Base-by-base conservation (phyloP, 495 filamentous ascomycete genomes). In the Penicillium angulare region DNA sequence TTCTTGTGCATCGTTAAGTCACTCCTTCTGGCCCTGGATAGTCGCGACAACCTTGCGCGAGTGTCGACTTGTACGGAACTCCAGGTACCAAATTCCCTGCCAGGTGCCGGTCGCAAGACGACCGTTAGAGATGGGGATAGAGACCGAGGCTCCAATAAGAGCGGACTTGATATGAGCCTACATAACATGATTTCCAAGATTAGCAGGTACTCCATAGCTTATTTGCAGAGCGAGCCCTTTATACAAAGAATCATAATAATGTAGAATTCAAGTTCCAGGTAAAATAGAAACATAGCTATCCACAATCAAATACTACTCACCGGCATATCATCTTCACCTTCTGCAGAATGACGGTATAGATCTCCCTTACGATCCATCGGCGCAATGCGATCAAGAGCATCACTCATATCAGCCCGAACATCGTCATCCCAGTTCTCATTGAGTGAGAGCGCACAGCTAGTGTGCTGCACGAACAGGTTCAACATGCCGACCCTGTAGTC, bases 361-460 rank as follows among this genome's bases (percentile, higher is more conserved):
- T 72, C 69, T 2, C 84, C 87, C 71, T 86, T 81, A 12, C 77
- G 77, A 52, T 90, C 87, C 63, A 88, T 83, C 1, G 88, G 88
- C 42, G 85, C 93, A 51, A 98, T 87, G 21, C 89, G 73, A 66
- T 98, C 95, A 50, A 98, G 73, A 47, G 92, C 87, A 75, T 97
- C 92, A 56, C 81, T 88, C 95, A 98, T 97, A 61, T 96, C 92
- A 1, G 75, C 79, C 24, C 89, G 72, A 10, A 92, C 87, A 66
- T 89, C 88, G 15, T 75, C 71, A 58, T 95, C 90, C 84, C 87
- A 98, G 71, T 97, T 97, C 81, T 98, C 93, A 68, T 98, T 96
- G 54, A 96, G 68, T 47, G 80, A 86, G 44, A 96, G 75, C 33
- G 86, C 91, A 71, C 88, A 92, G 65, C 82, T 87, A 20, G 91